Conservation (phyloP, 305 asterid species). For the Fraxinus floribunda region DNA sequence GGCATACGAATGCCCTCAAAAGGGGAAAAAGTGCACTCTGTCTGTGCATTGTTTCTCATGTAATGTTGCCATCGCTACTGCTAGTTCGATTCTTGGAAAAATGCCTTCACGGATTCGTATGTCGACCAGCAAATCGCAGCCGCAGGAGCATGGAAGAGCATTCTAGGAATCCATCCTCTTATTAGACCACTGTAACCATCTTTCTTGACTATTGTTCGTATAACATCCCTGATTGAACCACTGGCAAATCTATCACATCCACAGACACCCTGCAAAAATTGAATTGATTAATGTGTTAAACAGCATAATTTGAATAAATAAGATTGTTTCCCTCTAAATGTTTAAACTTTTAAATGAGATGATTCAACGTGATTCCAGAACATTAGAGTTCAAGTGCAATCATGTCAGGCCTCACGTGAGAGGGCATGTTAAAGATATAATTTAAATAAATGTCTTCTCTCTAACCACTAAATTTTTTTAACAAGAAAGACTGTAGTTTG, state of each 20-base stretch:
- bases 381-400: background rate
- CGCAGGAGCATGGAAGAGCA: constrained; percentile 37
- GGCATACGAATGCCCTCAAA: background rate
- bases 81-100: constrained; percentile 21
- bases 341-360: background rate
- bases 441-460: background rate
- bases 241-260: constrained; percentile 34
- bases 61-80: background rate
- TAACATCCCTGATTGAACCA: constrained; percentile 28
- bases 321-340: background rate
- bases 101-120: constrained; percentile 30
- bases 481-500: background rate
- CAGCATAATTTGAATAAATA: background rate
- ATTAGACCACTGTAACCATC: constrained; percentile 31
- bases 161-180: constrained; percentile 33
- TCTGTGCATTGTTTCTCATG: background rate
- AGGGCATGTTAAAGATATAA: background rate
- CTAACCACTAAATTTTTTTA: background rate
- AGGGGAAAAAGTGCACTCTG: background rate
- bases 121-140: constrained; percentile 40
- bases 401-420: background rate
- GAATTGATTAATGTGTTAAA: background rate
- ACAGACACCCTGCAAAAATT: constrained; percentile 22
- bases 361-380: background rate
- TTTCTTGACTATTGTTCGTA: constrained; percentile 21